phyloP scores from a whole-genome alignment of 768 basidiomycete species.

The Macrolepiota dolichaula region DNA sequence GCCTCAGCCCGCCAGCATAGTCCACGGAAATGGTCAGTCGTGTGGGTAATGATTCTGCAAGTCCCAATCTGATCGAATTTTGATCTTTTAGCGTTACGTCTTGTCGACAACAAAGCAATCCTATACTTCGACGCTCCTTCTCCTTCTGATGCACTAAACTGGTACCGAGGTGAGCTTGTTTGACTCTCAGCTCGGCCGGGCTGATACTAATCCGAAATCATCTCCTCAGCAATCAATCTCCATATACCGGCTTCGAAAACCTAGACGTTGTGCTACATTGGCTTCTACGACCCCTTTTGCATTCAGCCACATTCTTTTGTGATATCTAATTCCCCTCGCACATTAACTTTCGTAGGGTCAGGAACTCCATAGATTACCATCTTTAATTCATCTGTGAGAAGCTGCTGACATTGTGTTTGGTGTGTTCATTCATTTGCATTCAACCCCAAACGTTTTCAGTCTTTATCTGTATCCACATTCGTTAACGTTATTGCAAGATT shows the following conservation, averaged over 20 bases:
- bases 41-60: slow-evolving; percentile 2
- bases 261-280: slow-evolving; percentile 30
- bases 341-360: background rate
- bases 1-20: slow-evolving; percentile 85
- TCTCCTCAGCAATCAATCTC: slow-evolving; percentile 72
- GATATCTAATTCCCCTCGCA: background rate
- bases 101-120: slow-evolving; percentile 91
- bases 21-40: slow-evolving; percentile 73
- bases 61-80: slow-evolving; percentile 1
- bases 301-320: background rate
- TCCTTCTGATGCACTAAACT: slow-evolving; percentile 81
- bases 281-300: background rate
- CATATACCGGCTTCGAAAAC: slow-evolving; percentile 83
- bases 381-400: slow-evolving; percentile 19
- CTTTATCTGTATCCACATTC: slow-evolving; percentile 11
- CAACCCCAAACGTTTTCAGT: background rate
- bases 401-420: slow-evolving; percentile 13
- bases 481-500: slow-evolving; percentile 10
- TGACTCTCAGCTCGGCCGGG: background rate
- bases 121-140: slow-evolving; percentile 85
- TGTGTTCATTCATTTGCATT: slow-evolving; percentile 12
- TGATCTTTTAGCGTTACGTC: slow-evolving; percentile 57
- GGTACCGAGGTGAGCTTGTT: slow-evolving; percentile 73
- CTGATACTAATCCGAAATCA: background rate
- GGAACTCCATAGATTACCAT: slow-evolving; percentile 15